A percentile compares a stretch with the other conserved stretches of the same genome.
Evolutionary conservation across 148 eudicot species (phyloP).

Genomic region (Tetragonia tetragonoides): DNA sequence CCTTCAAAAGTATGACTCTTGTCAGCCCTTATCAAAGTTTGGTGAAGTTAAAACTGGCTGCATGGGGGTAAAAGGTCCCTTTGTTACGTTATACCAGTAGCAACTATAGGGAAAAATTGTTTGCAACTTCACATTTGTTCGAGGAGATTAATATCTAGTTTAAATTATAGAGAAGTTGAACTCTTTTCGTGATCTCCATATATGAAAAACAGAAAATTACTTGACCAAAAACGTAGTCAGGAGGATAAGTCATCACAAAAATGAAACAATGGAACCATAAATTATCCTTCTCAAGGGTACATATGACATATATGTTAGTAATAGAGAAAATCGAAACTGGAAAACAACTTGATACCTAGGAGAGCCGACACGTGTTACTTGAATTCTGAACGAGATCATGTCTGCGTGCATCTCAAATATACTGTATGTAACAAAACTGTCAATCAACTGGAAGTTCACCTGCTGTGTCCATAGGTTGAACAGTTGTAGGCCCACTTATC

Average conservation of each 20-base stretch:
- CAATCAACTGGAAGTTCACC: conserved; percentile 1
- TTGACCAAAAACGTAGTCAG: neutral
- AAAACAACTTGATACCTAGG: neutral
- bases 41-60: neutral
- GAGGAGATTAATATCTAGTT: neutral
- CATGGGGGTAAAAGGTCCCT: neutral
- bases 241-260: neutral
- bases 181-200: too few relatives aligned
- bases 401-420: conserved; percentile 15
- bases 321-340: neutral
- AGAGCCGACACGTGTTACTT: neutral
- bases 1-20: neutral
- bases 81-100: neutral
- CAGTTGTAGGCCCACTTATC: neutral
- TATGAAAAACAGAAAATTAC: neutral
- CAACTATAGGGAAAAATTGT: neutral
- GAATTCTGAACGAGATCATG: conserved; percentile 5
- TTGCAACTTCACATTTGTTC: neutral
- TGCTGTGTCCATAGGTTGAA: neutral
- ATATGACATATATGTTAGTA: neutral
- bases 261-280: neutral
- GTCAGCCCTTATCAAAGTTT: neutral
- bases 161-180: neutral
- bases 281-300: neutral
- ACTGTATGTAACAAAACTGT: neutral